These are phyloP conservation scores for Camellia lanceoleosa DNA, from an alignment of 148 eudicot genomes.

Conservation along the genomic window DNA sequence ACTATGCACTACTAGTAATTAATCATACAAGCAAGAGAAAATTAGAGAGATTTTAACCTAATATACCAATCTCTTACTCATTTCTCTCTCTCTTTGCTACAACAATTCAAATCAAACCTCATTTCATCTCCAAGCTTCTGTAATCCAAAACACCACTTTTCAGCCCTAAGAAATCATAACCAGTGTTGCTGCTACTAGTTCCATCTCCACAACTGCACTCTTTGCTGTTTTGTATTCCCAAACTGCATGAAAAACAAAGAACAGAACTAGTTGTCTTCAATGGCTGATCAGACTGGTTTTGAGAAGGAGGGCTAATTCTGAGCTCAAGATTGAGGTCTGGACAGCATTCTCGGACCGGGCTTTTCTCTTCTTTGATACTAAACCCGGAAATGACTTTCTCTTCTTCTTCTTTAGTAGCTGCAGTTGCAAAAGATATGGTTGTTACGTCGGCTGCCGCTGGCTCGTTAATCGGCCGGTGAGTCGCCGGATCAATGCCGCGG, in stretches of 20 bases:
- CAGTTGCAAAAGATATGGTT: constrained; percentile 52
- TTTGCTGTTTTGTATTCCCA: constrained; percentile 55
- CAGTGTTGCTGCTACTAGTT: constrained; percentile 33
- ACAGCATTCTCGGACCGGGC: constrained; percentile 38
- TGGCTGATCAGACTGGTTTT: constrained; percentile 21
- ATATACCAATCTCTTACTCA: constrained; percentile 15
- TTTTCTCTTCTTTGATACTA: constrained; percentile 16
- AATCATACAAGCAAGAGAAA: constrained; percentile 24
- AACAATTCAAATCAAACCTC: constrained; percentile 12
- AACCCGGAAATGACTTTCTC: constrained; percentile 3
- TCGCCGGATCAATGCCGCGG: constrained; percentile 83
- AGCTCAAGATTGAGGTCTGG: constrained; percentile 87
- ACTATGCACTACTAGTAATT: not conserved
- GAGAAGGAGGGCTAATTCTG: constrained; percentile 75
- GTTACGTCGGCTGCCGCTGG: constrained; percentile 9
- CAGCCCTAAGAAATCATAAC: constrained; percentile 76
- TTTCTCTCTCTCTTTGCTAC: not conserved
- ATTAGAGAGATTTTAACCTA: constrained; percentile 19
- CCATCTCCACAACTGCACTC: constrained; percentile 55
- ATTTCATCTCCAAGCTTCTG: constrained; percentile 84
- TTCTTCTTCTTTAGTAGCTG: constrained; percentile 24
- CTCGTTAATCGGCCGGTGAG: constrained; percentile 63
- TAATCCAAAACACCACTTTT: constrained; percentile 60
- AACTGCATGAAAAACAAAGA: constrained; percentile 62
- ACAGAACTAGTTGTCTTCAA: constrained; percentile 24